A percentile compares a stretch with the other conserved stretches of the same genome.
Evolutionary conservation across 75 land plant genomes (phyloP).

Genomic region (Larix kaempferi): DNA sequence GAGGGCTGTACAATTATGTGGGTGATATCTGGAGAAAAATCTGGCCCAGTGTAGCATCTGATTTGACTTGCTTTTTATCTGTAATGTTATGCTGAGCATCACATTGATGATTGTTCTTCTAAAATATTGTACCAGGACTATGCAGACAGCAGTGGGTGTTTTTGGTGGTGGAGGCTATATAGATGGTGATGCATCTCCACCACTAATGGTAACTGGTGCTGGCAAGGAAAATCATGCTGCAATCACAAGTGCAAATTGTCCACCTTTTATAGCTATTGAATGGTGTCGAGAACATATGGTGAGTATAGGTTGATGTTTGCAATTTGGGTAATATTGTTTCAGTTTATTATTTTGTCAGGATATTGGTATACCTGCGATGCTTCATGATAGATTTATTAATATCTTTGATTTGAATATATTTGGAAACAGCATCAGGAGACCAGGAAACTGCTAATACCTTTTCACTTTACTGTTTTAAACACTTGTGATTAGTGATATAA

Average conservation of each 20-base stretch:
- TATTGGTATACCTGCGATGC: background rate
- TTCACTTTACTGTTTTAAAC: background rate
- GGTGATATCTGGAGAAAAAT: background rate
- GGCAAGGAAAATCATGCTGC: constrained; percentile 54
- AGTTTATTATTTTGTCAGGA: background rate
- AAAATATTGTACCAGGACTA: constrained; percentile 47
- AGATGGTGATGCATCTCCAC: constrained; percentile 30
- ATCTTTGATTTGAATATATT: background rate
- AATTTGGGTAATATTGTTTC: background rate
- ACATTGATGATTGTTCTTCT: too few species aligned
- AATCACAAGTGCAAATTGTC: constrained; percentile 65
- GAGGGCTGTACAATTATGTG: background rate
- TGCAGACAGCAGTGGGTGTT: constrained; percentile 96
- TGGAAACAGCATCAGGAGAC: background rate
- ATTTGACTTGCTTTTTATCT: background rate
- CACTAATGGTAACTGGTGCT: constrained; percentile 76
- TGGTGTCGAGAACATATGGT: constrained; percentile 87
- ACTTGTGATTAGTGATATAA: background rate
- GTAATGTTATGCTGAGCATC: background rate
- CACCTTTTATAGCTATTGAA: constrained; percentile 76
- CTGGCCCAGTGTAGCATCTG: background rate
- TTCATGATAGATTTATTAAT: background rate
- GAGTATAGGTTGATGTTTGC: constrained; percentile 13
- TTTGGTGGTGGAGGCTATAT: constrained; percentile 66
- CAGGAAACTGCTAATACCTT: background rate